Base-by-base conservation (phyloP, 331 rosid species). In the Arachis monticola region DNA sequence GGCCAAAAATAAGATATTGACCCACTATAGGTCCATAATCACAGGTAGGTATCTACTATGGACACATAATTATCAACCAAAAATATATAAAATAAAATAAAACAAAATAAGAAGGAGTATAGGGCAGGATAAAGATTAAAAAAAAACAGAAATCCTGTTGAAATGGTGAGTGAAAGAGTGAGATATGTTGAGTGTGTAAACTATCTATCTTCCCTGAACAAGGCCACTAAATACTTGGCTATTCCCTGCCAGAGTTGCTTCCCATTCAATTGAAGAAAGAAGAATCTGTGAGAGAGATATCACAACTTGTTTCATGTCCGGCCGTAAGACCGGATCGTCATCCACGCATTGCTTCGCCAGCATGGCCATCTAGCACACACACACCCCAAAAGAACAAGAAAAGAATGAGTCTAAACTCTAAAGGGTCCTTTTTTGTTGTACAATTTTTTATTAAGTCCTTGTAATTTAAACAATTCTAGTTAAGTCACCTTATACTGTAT, bases 181-280 rank as follows among this genome's bases (percentile, higher is more conserved):
- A 35, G 40, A 35, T 2, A 79, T 64, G 12, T 58, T 64, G 61
- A 22, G 31, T n/a, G 48, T 64, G 68, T 52, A 51, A 72, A 58
- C 40, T 35, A 35, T 35, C 82, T 91, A 91, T 84, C 99, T 86
- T 87, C 99, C 99, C 77, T 92, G 99, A 77, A 85, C 99, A 82
- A 92, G 99, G 22, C 99, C 99, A 84, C 99, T 92, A 79, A 95
- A 95, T 59, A 95, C 97, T 79, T 95, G 99, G 82, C 99, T 95
- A 81, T 89, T 95, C 68, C 99, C 99, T 3, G 99, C 97, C 10
- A 95, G 93, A 81, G 99, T 95, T 7, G 99, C 97, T 86, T 95
- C 99, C 99, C 99, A 95, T 83, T 95, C 99, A 61, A 95, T 80
- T 4, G 99, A 90, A 66, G 97, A 88, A 9, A 95, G 88, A 12